A percentile compares a stretch with the other conserved stretches of the same genome.
Evolutionary conservation across 148 eudicot species (phyloP).

Genomic region (Rhododendron griersonianum): DNA sequence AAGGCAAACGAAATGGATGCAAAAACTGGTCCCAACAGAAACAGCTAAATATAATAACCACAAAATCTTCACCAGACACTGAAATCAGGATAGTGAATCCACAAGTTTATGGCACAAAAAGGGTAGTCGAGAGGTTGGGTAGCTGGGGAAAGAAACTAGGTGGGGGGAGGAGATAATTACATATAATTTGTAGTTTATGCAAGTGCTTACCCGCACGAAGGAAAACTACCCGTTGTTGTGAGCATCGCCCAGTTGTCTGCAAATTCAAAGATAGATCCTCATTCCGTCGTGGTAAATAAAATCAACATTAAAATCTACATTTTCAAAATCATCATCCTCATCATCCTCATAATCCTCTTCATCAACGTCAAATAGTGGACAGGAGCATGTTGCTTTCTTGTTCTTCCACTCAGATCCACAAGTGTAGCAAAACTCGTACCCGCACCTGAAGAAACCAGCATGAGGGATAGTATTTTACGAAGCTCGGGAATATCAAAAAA

Average conservation of each 20-base stretch:
- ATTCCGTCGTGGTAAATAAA: not conserved
- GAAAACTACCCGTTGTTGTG: not conserved
- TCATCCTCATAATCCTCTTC: not conserved
- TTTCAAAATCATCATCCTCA: not conserved
- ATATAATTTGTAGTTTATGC: not conserved
- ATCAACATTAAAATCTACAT: not conserved
- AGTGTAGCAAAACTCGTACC: constrained; percentile 39
- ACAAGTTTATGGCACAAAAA: not conserved
- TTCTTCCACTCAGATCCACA: constrained; percentile 47
- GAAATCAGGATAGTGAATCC: not conserved
- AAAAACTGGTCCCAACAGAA: not conserved
- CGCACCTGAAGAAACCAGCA: constrained; percentile 26
- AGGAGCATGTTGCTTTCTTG: constrained; percentile 36
- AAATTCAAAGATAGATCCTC: not conserved
- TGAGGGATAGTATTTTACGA: not conserved
- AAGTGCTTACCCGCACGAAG: not conserved
- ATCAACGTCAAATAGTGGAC: constrained; percentile 39
- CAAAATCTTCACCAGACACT: not conserved
- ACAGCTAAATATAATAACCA: not conserved
- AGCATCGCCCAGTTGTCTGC: not conserved
- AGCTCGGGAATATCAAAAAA: not conserved
- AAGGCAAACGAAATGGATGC: not conserved
- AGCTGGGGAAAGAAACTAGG: not conserved
- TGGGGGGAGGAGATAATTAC: not conserved
- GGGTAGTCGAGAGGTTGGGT: not conserved